A percentile compares a stretch with the other conserved stretches of the same genome.
Evolutionary conservation across 1,284 basidiomycete genomes (phyloP).

Genomic region (Moesziomyces sp.): DNA sequence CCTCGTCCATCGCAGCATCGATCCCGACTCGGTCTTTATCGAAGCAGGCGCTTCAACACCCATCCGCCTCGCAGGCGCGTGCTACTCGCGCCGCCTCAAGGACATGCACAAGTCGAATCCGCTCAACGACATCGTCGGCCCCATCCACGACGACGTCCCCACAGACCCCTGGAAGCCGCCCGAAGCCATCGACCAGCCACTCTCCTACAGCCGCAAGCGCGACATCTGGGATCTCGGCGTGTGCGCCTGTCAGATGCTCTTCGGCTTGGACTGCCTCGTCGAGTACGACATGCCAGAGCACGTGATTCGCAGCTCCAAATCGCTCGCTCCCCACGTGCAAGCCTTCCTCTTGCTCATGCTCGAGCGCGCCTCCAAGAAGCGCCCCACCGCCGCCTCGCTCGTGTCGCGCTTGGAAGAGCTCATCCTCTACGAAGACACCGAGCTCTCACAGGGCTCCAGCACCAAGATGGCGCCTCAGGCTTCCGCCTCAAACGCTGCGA

Average conservation of each 20-base stretch:
- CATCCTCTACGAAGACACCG: slow-evolving; percentile 52
- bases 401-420: slow-evolving; percentile 57
- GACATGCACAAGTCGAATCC: slow-evolving; percentile 63
- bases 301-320: slow-evolving; percentile 25
- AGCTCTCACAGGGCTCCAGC: slow-evolving; percentile 29
- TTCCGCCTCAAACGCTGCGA: slow-evolving; percentile 5
- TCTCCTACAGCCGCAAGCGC: slow-evolving; percentile 57
- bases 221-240: slow-evolving; percentile 67
- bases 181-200: slow-evolving; percentile 55
- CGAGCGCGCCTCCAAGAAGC: slow-evolving; percentile 51
- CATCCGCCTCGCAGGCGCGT: slow-evolving; percentile 42
- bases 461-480: slow-evolving; percentile 24
- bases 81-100: slow-evolving; percentile 52
- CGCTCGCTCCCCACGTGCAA: slow-evolving; percentile 37
- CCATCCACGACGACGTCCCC: slow-evolving; percentile 16
- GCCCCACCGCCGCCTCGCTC: slow-evolving; percentile 46
- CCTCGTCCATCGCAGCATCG: slow-evolving; percentile 59
- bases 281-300: slow-evolving; percentile 51
- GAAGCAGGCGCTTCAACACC: slow-evolving; percentile 12
- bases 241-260: slow-evolving; percentile 62
- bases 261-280: slow-evolving; percentile 49
- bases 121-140: slow-evolving; percentile 39
- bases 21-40: slow-evolving; percentile 39
- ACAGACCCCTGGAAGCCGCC: slow-evolving; percentile 61
- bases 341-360: slow-evolving; percentile 53